These are phyloP conservation scores for Penicillium freii DNA, from an alignment of 2,329 filamentous ascomycete genomes.

Conservation along the genomic window DNA sequence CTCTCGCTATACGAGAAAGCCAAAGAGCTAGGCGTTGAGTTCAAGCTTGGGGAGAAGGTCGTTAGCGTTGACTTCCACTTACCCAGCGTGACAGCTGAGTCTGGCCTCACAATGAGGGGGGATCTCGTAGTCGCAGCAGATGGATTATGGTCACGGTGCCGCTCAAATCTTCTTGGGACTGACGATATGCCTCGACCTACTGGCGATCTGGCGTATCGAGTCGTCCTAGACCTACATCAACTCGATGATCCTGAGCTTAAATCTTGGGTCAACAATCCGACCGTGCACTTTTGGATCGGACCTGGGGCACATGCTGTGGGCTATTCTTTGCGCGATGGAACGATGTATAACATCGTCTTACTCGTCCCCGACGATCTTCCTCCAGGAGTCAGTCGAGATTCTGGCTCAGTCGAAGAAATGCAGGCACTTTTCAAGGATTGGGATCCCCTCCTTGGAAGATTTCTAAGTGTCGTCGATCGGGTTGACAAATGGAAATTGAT, in stretches of 20 bases:
- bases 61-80: background rate
- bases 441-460: conserved; percentile 54
- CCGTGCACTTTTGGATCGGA: conserved; percentile 62
- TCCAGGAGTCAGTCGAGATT: conserved; percentile 50
- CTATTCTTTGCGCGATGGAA: conserved; percentile 57
- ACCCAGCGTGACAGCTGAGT: background rate
- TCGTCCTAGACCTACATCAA: background rate
- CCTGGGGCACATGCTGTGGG: conserved; percentile 61
- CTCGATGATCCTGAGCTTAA: background rate
- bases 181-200: background rate
- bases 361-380: conserved; percentile 64
- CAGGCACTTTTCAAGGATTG: conserved; percentile 58
- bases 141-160: background rate
- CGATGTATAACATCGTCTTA: conserved; percentile 65
- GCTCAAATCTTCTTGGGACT: background rate
- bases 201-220: background rate
- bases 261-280: background rate
- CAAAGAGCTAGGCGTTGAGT: background rate
- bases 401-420: conserved; percentile 62
- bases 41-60: background rate
- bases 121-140: background rate
- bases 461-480: background rate
- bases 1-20: background rate
- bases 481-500: conserved; percentile 70
- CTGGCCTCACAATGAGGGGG: background rate